Percentiles rank a stretch among this genome's conserved stretches.
Evolutionary conservation across 2,329 filamentous ascomycete species (phyloP).

Genomic region (Fusarium verticillioides): DNA sequence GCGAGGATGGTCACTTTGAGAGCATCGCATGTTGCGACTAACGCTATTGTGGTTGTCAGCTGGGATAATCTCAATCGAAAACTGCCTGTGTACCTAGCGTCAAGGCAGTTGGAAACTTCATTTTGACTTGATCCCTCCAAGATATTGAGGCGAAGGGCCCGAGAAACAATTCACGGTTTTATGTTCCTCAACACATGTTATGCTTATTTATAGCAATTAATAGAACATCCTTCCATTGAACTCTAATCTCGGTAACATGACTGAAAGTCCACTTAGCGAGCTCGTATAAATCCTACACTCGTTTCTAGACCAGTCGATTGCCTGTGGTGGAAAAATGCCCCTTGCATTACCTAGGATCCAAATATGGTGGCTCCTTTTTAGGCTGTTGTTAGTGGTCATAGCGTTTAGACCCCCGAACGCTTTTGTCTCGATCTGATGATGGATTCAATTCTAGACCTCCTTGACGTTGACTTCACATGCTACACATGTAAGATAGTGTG

Average conservation of each 20-base stretch:
- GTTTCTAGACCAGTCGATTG: not conserved
- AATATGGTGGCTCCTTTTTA: not conserved
- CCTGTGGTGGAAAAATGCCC: not conserved
- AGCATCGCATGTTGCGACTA: slow-evolving; percentile 12
- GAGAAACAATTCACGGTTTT: accelerated
- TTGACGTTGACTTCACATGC: too few relatives aligned
- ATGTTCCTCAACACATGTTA: too few relatives aligned
- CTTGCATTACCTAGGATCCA: not conserved
- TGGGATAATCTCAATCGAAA: accelerated
- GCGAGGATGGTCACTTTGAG: slow-evolving; percentile 42
- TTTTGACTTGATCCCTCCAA: not conserved
- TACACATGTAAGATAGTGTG: not conserved
- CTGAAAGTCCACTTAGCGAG: not conserved
- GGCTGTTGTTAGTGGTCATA: not conserved
- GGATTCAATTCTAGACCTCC: not conserved
- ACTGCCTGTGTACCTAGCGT: not conserved
- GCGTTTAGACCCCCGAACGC: not conserved
- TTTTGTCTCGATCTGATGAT: not conserved
- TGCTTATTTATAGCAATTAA: not conserved
- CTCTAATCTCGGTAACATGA: not conserved
- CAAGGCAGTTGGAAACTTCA: slow-evolving; percentile 5
- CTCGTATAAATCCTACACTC: not conserved
- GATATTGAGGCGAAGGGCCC: accelerated
- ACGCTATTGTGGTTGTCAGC: not conserved
- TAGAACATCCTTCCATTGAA: not conserved